Evolutionary conservation across 2,329 filamentous ascomycete species (phyloP).

Genomic region (Aureobasidium sp.): DNA sequence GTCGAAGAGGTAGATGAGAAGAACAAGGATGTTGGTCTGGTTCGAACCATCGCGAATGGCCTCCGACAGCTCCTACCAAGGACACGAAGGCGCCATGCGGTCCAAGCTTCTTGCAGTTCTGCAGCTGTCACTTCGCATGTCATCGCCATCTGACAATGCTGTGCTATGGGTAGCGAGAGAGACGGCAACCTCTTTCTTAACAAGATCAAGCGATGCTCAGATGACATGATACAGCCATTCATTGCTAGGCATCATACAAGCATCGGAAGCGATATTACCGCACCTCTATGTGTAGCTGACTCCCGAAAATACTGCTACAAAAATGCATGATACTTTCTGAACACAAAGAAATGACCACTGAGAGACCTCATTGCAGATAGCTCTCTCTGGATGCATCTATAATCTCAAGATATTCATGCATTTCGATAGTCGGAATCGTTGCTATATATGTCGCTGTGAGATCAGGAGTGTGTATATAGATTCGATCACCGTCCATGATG

Average conservation of each 20-base stretch:
- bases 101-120: neutral
- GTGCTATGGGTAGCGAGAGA: neutral
- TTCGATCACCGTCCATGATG: neutral
- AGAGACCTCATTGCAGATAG: neutral
- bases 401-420: neutral
- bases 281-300: neutral
- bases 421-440: neutral
- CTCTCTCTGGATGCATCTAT: neutral
- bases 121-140: neutral
- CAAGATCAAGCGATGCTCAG: too few relatives aligned
- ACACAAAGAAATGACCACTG: neutral
- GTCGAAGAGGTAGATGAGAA: neutral
- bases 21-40: neutral
- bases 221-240: too few relatives aligned
- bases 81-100: neutral
- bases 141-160: neutral
- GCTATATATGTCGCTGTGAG: neutral
- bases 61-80: neutral
- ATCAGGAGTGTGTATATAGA: neutral
- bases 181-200: neutral
- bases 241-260: neutral
- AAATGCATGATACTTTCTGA: neutral
- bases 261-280: neutral
- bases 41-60: neutral
- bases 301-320: neutral